Conservation (phyloP, 352 stramenopile species). For the Saprolegnia diclina region DNA sequence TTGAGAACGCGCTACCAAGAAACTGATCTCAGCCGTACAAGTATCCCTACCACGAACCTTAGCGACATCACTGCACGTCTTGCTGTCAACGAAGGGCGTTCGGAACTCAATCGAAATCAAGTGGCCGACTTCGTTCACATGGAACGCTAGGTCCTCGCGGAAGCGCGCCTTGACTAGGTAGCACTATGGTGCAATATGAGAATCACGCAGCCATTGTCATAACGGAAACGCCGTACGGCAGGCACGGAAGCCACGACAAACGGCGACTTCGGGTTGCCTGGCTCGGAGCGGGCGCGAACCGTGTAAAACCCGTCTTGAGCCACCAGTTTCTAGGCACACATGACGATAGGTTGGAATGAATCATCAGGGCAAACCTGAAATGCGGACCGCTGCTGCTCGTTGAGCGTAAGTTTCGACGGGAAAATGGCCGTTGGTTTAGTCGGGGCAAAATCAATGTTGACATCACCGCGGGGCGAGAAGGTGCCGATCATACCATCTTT, state of each 20-base stretch:
- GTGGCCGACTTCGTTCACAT: slow-evolving; percentile 68
- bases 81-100: slow-evolving; percentile 44
- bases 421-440: slow-evolving; percentile 21
- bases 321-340: slow-evolving; percentile 19
- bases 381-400: slow-evolving; percentile 14
- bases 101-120: slow-evolving; percentile 79
- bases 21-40: neutral
- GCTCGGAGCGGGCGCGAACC: slow-evolving; percentile 59
- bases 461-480: slow-evolving; percentile 23
- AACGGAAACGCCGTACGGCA: slow-evolving; percentile 33
- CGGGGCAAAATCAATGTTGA: slow-evolving; percentile 25
- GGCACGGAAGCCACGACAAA: slow-evolving; percentile 74
- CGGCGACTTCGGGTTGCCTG: slow-evolving; percentile 45
- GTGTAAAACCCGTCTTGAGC: slow-evolving; percentile 53
- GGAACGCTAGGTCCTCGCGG: slow-evolving; percentile 77
- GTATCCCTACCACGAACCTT: slow-evolving; percentile 33
- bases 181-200: slow-evolving; percentile 34
- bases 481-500: neutral
- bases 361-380: slow-evolving; percentile 11
- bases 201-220: neutral
- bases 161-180: slow-evolving; percentile 64
- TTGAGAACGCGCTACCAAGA: slow-evolving; percentile 42
- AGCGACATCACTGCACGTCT: slow-evolving; percentile 43
- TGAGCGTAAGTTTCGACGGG: slow-evolving; percentile 18
- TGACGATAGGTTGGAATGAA: neutral